These are phyloP conservation scores for Kwoniella sp. DNA, from an alignment of 768 basidiomycete species.

Conservation along the genomic window DNA sequence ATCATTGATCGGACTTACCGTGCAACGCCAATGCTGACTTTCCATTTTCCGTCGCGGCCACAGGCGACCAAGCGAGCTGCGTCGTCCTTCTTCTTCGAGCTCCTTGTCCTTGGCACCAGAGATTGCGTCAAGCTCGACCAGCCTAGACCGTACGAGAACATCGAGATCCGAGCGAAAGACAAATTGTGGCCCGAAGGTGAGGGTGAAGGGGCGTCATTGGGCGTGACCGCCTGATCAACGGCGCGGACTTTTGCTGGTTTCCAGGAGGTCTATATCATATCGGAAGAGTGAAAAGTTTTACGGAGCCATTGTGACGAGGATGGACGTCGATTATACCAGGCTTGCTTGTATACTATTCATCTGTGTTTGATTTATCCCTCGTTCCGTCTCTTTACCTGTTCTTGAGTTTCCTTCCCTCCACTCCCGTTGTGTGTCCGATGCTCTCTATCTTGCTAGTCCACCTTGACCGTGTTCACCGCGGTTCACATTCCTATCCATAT, in stretches of 20 bases:
- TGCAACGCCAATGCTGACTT: not conserved
- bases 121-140: slow-evolving; percentile 86
- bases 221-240: slow-evolving; percentile 9
- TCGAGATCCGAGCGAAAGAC: slow-evolving; percentile 76
- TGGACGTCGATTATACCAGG: not conserved
- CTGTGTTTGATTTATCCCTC: no score
- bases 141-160: slow-evolving; percentile 75
- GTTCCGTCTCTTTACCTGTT: no score
- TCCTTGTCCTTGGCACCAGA: slow-evolving; percentile 88
- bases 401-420: no score
- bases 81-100: slow-evolving; percentile 95
- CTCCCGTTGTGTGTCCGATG: no score
- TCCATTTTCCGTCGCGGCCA: not conserved
- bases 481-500: no score
- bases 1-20: not conserved
- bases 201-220: not conserved
- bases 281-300: no score
- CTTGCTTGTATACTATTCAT: no score
- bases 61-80: slow-evolving; percentile 90
- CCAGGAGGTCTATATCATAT: no score
- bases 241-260: no score
- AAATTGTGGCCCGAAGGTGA: slow-evolving; percentile 67
- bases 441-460: no score
- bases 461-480: no score
- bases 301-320: no score